These are phyloP conservation scores for Basidioascus undulatus DNA, from an alignment of 768 basidiomycete species.

Conservation along the genomic window DNA sequence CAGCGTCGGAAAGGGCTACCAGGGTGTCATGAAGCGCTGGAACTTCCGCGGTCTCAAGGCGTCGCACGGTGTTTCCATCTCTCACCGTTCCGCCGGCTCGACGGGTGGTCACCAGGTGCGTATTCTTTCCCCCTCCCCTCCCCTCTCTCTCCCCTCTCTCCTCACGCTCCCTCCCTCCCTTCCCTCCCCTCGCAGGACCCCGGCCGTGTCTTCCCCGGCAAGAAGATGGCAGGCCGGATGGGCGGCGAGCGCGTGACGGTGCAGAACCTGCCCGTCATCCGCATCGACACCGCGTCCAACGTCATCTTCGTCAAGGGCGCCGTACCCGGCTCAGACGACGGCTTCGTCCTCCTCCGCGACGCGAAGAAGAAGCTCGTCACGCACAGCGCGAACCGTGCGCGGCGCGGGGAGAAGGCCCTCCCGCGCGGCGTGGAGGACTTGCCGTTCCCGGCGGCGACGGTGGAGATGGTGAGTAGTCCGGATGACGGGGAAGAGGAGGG, in stretches of 20 bases:
- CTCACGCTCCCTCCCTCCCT: background rate
- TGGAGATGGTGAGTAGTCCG: conserved; percentile 50
- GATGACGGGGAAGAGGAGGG: too few relatives aligned
- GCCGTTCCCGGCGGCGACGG: conserved; percentile 80
- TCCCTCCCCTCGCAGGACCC: conserved; percentile 40
- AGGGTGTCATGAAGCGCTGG: conserved; percentile 91
- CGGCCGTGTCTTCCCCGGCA: conserved; percentile 84
- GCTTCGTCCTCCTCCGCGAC: conserved; percentile 62
- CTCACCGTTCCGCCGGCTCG: conserved; percentile 77
- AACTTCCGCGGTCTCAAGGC: conserved; percentile 74
- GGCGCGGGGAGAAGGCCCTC: conserved; percentile 37
- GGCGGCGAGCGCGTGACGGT: conserved; percentile 58
- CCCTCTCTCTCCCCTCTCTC: background rate
- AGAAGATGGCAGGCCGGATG: conserved; percentile 93
- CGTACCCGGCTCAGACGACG: conserved; percentile 71
- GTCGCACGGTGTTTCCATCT: conserved; percentile 85
- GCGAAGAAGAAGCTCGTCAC: conserved; percentile 65
- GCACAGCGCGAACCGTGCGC: conserved; percentile 36
- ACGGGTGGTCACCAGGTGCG: conserved; percentile 83
- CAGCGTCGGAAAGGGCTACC: conserved; percentile 92
- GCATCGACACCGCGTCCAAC: conserved; percentile 64
- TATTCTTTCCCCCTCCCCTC: conserved; percentile 1
- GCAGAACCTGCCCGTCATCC: conserved; percentile 71
- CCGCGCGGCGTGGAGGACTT: conserved; percentile 61
- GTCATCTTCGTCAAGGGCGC: conserved; percentile 78